Percentiles rank a stretch among this genome's conserved stretches.
Evolutionary conservation across 2,329 filamentous ascomycete genomes (phyloP).

Genomic region (Pseudogymnoascus pannorum): DNA sequence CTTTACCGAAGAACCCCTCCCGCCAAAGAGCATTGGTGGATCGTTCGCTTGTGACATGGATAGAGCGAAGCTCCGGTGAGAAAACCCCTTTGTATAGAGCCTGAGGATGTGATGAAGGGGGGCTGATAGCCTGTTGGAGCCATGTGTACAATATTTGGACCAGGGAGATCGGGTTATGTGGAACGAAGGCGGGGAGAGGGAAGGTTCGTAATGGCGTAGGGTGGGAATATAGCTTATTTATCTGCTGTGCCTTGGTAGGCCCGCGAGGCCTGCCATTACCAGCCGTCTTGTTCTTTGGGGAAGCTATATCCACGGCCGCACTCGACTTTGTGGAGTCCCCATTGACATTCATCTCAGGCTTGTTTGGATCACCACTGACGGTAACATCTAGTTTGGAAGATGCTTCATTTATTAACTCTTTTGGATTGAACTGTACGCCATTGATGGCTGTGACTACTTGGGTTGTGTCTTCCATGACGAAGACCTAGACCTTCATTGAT

Average conservation of each 20-base stretch:
- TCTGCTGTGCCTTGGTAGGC: conserved; percentile 34
- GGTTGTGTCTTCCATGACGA: conserved; percentile 11
- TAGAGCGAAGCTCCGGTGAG: conserved; percentile 71
- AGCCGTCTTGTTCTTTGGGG: background rate
- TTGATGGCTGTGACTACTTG: conserved; percentile 9
- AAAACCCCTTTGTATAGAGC: conserved; percentile 67
- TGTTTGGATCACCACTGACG: conserved; percentile 7
- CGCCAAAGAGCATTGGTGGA: conserved; percentile 84
- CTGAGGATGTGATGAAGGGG: conserved; percentile 56
- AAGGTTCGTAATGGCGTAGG: conserved; percentile 75
- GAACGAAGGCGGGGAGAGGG: conserved; percentile 80
- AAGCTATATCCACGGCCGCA: conserved; percentile 4
- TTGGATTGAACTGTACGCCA: conserved; percentile 6
- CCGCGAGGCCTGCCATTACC: conserved; percentile 14
- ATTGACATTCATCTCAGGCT: conserved; percentile 5
- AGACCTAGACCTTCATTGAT: conserved; percentile 8
- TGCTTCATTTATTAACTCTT: conserved; percentile 8
- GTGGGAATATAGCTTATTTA: conserved; percentile 71
- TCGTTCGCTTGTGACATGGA: conserved; percentile 72
- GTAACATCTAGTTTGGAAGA: conserved; percentile 1
- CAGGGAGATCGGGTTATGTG: conserved; percentile 84
- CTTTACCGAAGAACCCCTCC: conserved; percentile 96
- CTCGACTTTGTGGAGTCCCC: background rate
- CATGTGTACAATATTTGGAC: conserved; percentile 73
- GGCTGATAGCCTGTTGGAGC: conserved; percentile 61